Evolutionary conservation across 2,329 filamentous ascomycete genomes (phyloP).

Genomic region (Cytospora leucostoma): DNA sequence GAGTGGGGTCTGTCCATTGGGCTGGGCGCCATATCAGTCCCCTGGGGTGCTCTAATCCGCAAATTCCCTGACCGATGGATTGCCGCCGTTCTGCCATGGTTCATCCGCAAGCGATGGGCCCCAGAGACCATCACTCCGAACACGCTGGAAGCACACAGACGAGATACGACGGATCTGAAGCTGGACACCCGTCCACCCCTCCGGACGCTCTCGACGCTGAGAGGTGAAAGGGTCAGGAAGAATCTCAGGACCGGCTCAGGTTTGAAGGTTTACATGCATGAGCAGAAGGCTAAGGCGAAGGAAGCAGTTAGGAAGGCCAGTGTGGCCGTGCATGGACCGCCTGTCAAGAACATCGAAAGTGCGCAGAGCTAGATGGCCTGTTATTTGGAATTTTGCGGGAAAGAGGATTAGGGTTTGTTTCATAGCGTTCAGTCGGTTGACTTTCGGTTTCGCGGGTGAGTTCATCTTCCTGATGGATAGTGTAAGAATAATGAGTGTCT

Average conservation of each 20-base stretch:
- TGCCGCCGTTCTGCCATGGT: slow-evolving; percentile 28
- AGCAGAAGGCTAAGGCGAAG: slow-evolving; percentile 33
- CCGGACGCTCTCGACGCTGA: slow-evolving; percentile 32
- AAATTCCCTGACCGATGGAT: slow-evolving; percentile 67
- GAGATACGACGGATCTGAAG: slow-evolving; percentile 16
- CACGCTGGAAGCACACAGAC: slow-evolving; percentile 18
- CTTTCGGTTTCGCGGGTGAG: neutral
- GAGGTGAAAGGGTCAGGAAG: slow-evolving; percentile 32
- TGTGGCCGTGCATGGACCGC: neutral
- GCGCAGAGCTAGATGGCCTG: neutral
- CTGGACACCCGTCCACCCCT: slow-evolving; percentile 30
- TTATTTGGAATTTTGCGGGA: neutral
- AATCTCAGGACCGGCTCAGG: slow-evolving; percentile 30
- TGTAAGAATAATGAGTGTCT: too few relatives aligned
- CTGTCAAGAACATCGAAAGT: slow-evolving; percentile 16
- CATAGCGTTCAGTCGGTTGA: neutral
- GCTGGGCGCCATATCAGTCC: slow-evolving; percentile 73
- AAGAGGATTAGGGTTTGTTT: neutral
- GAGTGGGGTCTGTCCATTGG: slow-evolving; percentile 86
- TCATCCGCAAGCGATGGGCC: slow-evolving; percentile 29
- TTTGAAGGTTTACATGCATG: slow-evolving; percentile 34
- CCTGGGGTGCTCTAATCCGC: slow-evolving; percentile 71
- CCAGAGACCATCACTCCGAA: slow-evolving; percentile 29
- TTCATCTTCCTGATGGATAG: neutral
- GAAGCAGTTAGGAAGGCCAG: slow-evolving; percentile 6